Conservation (phyloP, 225 moss, liverwort and hornwort species). For the Straminergon stramineum region DNA sequence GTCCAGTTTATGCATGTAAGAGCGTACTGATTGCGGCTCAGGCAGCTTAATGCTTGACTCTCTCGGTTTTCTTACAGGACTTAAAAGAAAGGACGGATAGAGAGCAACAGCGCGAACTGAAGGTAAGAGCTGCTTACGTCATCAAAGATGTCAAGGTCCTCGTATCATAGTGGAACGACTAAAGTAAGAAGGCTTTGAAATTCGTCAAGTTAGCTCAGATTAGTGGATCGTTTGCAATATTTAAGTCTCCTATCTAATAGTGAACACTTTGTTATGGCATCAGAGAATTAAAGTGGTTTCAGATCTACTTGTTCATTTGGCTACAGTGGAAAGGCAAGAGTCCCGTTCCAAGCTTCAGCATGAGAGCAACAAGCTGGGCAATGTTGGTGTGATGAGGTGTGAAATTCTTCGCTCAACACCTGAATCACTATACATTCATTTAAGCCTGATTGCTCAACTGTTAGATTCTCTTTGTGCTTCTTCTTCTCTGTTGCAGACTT, state of each 20-base stretch:
- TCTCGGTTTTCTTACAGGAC: conserved; percentile 40
- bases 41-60: not conserved
- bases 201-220: not conserved
- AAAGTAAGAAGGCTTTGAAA: not conserved
- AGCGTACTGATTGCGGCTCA: not conserved
- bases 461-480: not conserved
- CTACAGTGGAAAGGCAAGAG: conserved; percentile 83
- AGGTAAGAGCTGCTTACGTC: conserved; percentile 31
- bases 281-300: conserved; percentile 96
- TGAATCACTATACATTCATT: not conserved
- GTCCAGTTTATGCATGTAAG: not conserved
- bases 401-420: not conserved
- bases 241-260: not conserved
- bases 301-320: conserved; percentile 73
- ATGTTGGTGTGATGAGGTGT: conserved; percentile 88
- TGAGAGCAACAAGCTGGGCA: conserved; percentile 73
- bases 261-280: conserved; percentile 14
- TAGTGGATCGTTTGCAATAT: not conserved
- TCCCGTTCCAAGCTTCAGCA: conserved; percentile 74
- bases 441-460: not conserved
- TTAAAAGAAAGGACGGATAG: conserved; percentile 62
- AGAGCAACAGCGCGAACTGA: conserved; percentile 71
- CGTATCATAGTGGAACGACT: not conserved
- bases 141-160: not conserved
- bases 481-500: not conserved